Evolutionary conservation across 352 stramenopile genomes (phyloP).

Genomic region (Pythium phragmiticola): DNA sequence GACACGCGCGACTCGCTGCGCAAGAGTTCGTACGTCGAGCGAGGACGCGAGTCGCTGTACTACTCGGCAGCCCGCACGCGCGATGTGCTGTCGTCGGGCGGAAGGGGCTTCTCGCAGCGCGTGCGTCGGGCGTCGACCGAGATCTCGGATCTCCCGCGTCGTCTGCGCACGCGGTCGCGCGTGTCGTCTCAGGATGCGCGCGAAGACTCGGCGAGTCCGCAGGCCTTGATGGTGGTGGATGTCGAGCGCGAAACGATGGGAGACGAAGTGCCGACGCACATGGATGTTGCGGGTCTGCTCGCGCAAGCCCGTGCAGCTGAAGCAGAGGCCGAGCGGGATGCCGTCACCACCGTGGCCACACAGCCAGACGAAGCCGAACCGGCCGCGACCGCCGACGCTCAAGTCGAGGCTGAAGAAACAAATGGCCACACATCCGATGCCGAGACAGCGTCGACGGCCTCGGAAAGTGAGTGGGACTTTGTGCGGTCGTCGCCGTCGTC

Average conservation of each 20-base stretch:
- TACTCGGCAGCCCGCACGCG: conserved; percentile 48
- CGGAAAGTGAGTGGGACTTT: conserved; percentile 64
- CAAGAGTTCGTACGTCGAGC: conserved; percentile 38
- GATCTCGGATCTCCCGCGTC: conserved; percentile 40
- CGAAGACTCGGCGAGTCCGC: conserved; percentile 8
- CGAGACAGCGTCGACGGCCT: conserved; percentile 49
- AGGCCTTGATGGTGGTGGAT: conserved; percentile 14
- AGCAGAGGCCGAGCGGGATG: conserved; percentile 17
- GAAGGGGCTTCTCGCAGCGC: conserved; percentile 45
- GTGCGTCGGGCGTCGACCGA: conserved; percentile 43
- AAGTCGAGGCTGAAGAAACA: conserved; percentile 12
- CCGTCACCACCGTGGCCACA: conserved; percentile 18
- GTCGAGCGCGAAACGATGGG: conserved; percentile 4
- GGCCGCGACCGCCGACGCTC: not conserved
- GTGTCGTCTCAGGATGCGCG: conserved; percentile 23
- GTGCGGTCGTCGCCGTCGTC: conserved; percentile 19
- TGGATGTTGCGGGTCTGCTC: conserved; percentile 20
- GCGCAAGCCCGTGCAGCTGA: conserved; percentile 21
- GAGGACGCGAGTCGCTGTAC: conserved; percentile 53
- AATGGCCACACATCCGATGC: conserved; percentile 47
- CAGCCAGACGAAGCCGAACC: not conserved
- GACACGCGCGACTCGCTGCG: conserved; percentile 30
- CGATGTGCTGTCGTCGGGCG: conserved; percentile 40
- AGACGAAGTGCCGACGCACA: not conserved
- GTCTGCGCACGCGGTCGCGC: conserved; percentile 35